A percentile compares a stretch with the other conserved stretches of the same genome.
Evolutionary conservation across 2,329 filamentous ascomycete species (phyloP).

Genomic region (Ilyonectria mors-panacis): DNA sequence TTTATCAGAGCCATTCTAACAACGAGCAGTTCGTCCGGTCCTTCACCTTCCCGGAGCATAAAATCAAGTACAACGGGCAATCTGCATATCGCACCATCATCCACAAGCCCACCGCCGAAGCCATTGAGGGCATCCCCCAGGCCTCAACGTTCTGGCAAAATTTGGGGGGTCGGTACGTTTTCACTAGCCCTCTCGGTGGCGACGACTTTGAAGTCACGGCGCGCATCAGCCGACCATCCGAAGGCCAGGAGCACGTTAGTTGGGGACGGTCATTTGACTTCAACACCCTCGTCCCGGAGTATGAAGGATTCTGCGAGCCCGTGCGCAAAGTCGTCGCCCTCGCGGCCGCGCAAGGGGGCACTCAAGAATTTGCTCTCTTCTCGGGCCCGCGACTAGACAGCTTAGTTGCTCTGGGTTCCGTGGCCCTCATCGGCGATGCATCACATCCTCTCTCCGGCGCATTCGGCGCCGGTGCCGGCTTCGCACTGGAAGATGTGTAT

Average conservation of each 20-base stretch:
- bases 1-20: neutral
- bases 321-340: constrained; percentile 49
- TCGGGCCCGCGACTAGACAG: constrained; percentile 48
- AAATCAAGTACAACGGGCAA: constrained; percentile 60
- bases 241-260: constrained; percentile 48
- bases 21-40: constrained; percentile 57
- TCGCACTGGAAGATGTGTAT: constrained; percentile 54
- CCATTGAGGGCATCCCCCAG: constrained; percentile 50
- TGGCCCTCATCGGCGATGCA: constrained; percentile 68
- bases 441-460: constrained; percentile 68
- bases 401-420: constrained; percentile 37
- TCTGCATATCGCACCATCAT: constrained; percentile 53
- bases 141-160: constrained; percentile 52
- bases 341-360: constrained; percentile 44
- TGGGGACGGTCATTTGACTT: constrained; percentile 50
- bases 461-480: constrained; percentile 57
- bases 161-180: constrained; percentile 50
- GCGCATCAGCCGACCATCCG: constrained; percentile 32
- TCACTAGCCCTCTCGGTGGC: constrained; percentile 52
- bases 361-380: constrained; percentile 51
- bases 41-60: constrained; percentile 58
- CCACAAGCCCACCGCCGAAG: constrained; percentile 40
- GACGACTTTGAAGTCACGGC: constrained; percentile 54
- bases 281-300: constrained; percentile 39
- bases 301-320: constrained; percentile 50